Percentiles rank a stretch among this genome's conserved stretches.
phyloP scores from a whole-genome alignment of 805 yeast genomes.

The Candida nemodendra region DNA sequence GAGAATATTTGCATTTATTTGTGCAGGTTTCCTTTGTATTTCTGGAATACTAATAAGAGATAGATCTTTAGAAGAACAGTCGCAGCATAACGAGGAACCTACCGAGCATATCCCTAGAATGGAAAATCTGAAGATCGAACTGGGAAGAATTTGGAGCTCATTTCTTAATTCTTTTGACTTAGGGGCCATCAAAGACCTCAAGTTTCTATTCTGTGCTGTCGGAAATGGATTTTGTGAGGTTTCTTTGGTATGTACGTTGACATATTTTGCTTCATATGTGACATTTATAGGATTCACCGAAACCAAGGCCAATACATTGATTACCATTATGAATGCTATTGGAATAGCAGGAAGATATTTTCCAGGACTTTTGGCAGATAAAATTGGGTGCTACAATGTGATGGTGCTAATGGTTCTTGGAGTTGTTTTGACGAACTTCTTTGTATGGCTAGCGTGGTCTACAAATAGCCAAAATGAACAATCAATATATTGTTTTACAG shows the following conservation, averaged over 20 bases:
- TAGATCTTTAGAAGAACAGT: slow-evolving; percentile 24
- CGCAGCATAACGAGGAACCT: background rate
- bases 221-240: slow-evolving; percentile 45
- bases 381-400: slow-evolving; percentile 42
- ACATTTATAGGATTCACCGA: slow-evolving; percentile 42
- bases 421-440: slow-evolving; percentile 39
- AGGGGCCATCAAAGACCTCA: slow-evolving; percentile 35
- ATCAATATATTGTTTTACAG: slow-evolving; percentile 50
- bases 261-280: slow-evolving; percentile 53
- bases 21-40: slow-evolving; percentile 26
- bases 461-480: slow-evolving; percentile 14
- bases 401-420: slow-evolving; percentile 37
- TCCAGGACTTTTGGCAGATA: slow-evolving; percentile 43
- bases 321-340: slow-evolving; percentile 38
- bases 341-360: slow-evolving; percentile 41
- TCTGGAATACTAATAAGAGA: slow-evolving; percentile 35
- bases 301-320: slow-evolving; percentile 34
- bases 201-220: slow-evolving; percentile 36
- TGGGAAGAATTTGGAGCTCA: slow-evolving; percentile 3
- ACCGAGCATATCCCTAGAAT: slow-evolving; percentile 11
- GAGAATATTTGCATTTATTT: slow-evolving; percentile 46
- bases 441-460: slow-evolving; percentile 59
- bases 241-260: slow-evolving; percentile 44
- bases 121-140: background rate
- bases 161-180: slow-evolving; percentile 32